phyloP scores from a whole-genome alignment of 2,329 filamentous ascomycete genomes.

The Thyridium curvatum region DNA sequence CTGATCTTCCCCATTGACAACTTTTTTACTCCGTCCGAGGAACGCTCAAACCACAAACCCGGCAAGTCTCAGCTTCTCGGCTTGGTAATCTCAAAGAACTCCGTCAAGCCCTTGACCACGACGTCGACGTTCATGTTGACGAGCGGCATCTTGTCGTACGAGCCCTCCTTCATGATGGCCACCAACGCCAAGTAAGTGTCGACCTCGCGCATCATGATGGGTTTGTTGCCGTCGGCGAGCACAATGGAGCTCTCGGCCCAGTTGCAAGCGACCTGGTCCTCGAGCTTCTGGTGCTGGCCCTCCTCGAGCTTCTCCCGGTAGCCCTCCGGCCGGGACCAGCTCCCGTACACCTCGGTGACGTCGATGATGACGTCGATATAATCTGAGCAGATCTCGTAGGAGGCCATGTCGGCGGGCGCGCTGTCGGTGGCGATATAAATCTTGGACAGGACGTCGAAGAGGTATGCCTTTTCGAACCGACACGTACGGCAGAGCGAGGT shows the following conservation, averaged over 20 bases:
- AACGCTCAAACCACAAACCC: neutral
- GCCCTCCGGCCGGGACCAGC: conserved; percentile 54
- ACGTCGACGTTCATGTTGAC: conserved; percentile 85
- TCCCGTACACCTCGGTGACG: conserved; percentile 89
- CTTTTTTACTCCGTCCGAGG: neutral
- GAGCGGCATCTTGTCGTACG: conserved; percentile 75
- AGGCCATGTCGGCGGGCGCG: conserved; percentile 86
- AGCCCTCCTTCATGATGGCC: conserved; percentile 81
- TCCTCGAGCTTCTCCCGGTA: conserved; percentile 52
- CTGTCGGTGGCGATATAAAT: conserved; percentile 98
- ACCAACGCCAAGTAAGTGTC: conserved; percentile 74
- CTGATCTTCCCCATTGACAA: too few relatives aligned
- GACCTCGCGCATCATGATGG: conserved; percentile 63
- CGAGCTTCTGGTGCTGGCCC: conserved; percentile 53
- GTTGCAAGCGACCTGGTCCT: conserved; percentile 59
- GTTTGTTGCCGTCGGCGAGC: conserved; percentile 55
- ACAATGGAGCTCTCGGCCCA: conserved; percentile 65
- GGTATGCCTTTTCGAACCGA: conserved; percentile 94
- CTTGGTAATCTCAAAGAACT: conserved; percentile 72
- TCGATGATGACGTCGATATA: conserved; percentile 99
- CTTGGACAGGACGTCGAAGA: conserved; percentile 96
- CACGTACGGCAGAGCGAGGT: conserved; percentile 91
- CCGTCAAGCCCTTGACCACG: conserved; percentile 69
- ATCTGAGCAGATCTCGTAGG: conserved; percentile 97
- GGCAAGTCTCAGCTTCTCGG: conserved; percentile 30